Evolutionary conservation across 225 moss, liverwort and hornwort genomes (phyloP).

Genomic region (Rhytidiadelphus loreus): DNA sequence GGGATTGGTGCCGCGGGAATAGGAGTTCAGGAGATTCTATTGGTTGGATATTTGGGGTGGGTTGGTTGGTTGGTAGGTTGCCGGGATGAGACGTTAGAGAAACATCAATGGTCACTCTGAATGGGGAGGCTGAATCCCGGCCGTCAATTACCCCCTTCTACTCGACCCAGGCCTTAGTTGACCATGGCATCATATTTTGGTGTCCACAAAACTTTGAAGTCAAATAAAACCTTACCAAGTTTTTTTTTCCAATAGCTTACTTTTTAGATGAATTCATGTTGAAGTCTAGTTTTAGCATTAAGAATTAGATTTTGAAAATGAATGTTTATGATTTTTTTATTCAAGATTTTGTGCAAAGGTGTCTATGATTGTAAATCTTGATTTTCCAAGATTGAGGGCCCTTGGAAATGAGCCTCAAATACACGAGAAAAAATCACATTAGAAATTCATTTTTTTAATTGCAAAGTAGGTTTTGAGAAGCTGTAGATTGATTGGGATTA

Average conservation of each 20-base stretch:
- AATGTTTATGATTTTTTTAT: background rate
- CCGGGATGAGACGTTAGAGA: background rate
- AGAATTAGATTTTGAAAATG: background rate
- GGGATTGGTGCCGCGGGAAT: background rate
- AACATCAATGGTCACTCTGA: background rate
- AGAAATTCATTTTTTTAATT: background rate
- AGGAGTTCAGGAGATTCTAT: background rate
- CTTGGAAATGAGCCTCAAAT: background rate
- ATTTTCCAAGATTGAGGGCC: no score
- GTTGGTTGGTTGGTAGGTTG: background rate
- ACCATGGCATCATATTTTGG: no score
- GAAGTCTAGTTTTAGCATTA: background rate
- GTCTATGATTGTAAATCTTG: background rate
- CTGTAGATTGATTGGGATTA: background rate
- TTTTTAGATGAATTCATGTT: accelerated
- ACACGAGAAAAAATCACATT: background rate
- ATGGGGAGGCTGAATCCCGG: background rate
- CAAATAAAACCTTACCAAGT: background rate
- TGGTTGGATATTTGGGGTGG: background rate
- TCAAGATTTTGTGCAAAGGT: background rate
- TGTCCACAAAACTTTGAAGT: background rate
- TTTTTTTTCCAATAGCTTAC: accelerated
- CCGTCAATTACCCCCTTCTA: background rate
- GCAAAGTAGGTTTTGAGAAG: no score
- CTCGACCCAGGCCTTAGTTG: no score